Evolutionary conservation across 208 protist species (phyloP), one percentile per base, ranked within the genome.

Genomic region (Trypanosoma congolense): DNA sequence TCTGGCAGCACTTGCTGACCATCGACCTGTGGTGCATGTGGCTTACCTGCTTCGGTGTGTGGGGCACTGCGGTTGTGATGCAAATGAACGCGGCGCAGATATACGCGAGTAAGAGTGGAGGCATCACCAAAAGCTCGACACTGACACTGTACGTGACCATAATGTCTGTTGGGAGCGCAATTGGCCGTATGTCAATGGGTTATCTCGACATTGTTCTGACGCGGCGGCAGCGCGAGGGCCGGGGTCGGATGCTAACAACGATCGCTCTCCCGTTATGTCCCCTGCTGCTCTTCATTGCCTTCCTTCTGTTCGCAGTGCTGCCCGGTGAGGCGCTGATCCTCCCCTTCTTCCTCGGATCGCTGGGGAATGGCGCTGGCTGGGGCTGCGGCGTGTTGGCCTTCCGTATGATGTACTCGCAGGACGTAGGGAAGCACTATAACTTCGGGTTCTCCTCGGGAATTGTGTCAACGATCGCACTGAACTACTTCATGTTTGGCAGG

Each of bases 91-190:
- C 30, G 12, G 60, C 69, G 4, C 69, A 81, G 19, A 81, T 77
- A 45, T 81, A 81, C 47, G 54, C 48, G 12, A 64, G 68, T 28
- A 56, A 76, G 35, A 68, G 60, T 52, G 8, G 21, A 6, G 54
- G 67, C 51, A 42, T 31, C 18, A 50, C 18, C 6, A 56, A 77
- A 19, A 56, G 46, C 22, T 10, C 49, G 36, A 63, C 61, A 2
- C 53, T 58, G 19, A 53, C 44, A 54, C 67, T 83, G 65, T 79
- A 77, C 61, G 49, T 65, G 1, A 62, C 69, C 26, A 73, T 84
- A 38, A 83, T 80, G 44, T 73, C 75, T 48, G 61, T 88, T 36
- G 80, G 73, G 40, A 83, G 72, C 65, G 80, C 80, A 16, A 36
- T 83, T 35, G 80, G 76, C 33, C 75, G 75, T 45, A 59, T 88